A percentile compares a stretch with the other conserved stretches of the same genome.
Conservation (phyloP, 345 rosid species). For the Euphorbia tirucalli region DNA sequence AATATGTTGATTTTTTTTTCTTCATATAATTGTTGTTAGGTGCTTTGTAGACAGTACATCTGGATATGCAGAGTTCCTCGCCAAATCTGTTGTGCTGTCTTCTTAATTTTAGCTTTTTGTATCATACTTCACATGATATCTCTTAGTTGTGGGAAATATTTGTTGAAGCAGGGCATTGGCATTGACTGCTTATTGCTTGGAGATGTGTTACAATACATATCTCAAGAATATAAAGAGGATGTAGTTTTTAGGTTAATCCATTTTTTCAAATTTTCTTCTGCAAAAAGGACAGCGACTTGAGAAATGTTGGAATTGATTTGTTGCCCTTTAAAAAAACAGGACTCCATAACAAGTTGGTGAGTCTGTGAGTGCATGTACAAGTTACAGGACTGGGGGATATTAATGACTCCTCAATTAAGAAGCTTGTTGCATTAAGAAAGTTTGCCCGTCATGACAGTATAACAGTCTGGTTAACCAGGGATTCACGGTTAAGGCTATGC, state of each 20-base stretch:
- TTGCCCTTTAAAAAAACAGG: background rate
- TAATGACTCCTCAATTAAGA: background rate
- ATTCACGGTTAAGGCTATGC: background rate
- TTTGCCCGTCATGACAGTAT: background rate
- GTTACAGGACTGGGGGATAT: background rate
- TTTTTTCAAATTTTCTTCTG: background rate
- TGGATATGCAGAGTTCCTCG: background rate
- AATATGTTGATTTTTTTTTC: background rate
- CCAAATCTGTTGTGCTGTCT: background rate
- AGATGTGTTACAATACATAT: background rate
- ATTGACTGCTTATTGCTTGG: background rate
- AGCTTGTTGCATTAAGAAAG: too few species aligned
- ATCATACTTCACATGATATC: background rate
- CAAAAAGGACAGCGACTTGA: background rate
- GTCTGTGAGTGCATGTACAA: background rate
- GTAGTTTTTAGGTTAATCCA: background rate
- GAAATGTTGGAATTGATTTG: background rate
- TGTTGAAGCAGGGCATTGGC: background rate
- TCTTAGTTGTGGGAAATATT: background rate
- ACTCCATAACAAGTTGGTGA: background rate
- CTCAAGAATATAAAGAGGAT: background rate
- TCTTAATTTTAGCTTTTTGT: background rate
- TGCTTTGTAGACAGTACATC: background rate
- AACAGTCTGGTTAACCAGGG: background rate
- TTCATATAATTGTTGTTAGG: background rate